Percentiles rank a stretch among this genome's conserved stretches.
These are phyloP conservation scores for Hibiscus syriacus DNA, from an alignment of 345 rosid genomes.

Conservation along the genomic window DNA sequence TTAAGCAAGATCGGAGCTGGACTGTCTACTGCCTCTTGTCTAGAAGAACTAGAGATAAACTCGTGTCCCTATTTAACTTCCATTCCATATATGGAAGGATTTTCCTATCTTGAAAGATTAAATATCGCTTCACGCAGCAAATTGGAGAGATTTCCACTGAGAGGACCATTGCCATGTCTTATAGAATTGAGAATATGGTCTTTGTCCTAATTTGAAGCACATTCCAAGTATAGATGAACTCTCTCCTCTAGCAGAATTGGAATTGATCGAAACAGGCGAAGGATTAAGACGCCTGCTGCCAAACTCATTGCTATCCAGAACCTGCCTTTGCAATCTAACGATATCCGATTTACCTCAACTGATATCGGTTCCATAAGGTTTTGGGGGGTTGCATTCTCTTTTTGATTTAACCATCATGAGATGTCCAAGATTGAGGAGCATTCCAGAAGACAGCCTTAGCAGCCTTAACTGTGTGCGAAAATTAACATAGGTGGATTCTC, in stretches of 20 bases:
- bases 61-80: background rate
- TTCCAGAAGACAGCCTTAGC: background rate
- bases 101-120: background rate
- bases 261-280: background rate
- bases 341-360: background rate
- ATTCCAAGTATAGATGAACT: too few relatives aligned
- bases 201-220: too few relatives aligned
- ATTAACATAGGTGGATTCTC: background rate
- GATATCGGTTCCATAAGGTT: background rate
- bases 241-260: background rate
- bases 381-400: too few relatives aligned
- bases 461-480: background rate
- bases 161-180: too few relatives aligned
- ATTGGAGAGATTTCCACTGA: background rate
- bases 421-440: background rate
- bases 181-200: too few relatives aligned
- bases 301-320: background rate
- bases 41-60: too few relatives aligned
- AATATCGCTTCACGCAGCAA: too few relatives aligned
- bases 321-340: background rate
- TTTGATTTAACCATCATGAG: background rate
- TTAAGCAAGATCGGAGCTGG: background rate
- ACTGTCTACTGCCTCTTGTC: background rate
- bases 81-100: background rate
- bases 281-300: background rate